Evolutionary conservation across 2,329 filamentous ascomycete genomes (phyloP), one percentile per base, ranked within the genome.

Genomic region (Colletotrichum eremochloae): DNA sequence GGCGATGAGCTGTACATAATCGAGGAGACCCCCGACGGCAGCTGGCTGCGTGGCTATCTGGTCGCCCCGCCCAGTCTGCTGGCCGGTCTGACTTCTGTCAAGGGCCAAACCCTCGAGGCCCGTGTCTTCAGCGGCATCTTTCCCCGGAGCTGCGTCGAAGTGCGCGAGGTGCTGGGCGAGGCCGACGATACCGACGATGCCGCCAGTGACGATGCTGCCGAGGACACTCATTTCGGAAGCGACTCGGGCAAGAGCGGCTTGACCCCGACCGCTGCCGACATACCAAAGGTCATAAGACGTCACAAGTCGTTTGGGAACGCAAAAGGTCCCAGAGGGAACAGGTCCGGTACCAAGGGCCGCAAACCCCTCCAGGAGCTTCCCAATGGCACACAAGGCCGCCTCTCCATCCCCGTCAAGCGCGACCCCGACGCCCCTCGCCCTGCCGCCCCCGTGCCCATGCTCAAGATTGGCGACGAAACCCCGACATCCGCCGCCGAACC

Each of bases 1-100:
- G 96, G 96, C 81, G 96, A 99, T 88, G 96, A 99, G 84, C 87
- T 99, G 75, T 99, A 99, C 84, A 97, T 99, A 76, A 98, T 99
- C 80, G 96, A 98, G 84, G 94, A 98, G 84, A 97, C 96, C 50
- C 93, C 94, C 31, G 91, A 97, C 83, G 94, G 93, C 78, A 90
- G 94, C 81, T 99, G 96, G 97, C 93, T 96, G 82, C 92, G 96
- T 67, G 96, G 96, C 71, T 99, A 99, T 83, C 88, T 99, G 72
- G 93, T 99, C 76, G 95, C 96, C 75, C 96, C 96, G 64, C 96
- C 96, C 29, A 97, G 95, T 77, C 86, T 99, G 80, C 89, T 99
- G 71, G 94, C 96, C 24, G 96, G 96, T 60, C 85, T 99, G 80
- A 98, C 95, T 14, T 96, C 93, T 74, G 91, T 93, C 78, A 96